phyloP scores from a whole-genome alignment of 2,329 filamentous ascomycete species.

The Arthrobotrys megalospora region DNA sequence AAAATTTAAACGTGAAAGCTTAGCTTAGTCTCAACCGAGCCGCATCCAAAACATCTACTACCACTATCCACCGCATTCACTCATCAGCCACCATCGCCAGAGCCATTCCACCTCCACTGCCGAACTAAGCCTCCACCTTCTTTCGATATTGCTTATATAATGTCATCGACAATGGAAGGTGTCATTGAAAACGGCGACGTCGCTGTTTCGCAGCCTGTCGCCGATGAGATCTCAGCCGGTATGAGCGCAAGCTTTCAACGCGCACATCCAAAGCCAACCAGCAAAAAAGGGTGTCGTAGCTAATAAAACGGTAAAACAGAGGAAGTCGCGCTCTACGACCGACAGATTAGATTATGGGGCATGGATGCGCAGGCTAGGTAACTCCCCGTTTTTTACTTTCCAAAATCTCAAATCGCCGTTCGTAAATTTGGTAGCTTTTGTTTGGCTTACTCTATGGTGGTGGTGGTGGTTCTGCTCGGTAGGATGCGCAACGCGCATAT shows the following conservation, averaged over 20 bases:
- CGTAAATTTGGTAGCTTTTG: too few species aligned
- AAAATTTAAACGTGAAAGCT: conserved; percentile 16
- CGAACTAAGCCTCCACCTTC: too few species aligned
- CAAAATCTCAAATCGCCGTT: too few species aligned
- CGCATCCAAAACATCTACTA: not conserved
- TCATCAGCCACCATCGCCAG: conserved; percentile 6
- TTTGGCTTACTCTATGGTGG: not conserved
- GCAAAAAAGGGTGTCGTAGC: not conserved
- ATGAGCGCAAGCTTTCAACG: conserved; percentile 62
- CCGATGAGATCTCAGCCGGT: conserved; percentile 61
- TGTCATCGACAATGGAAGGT: conserved; percentile 47
- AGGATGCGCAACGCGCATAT: conserved; percentile 91
- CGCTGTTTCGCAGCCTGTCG: conserved; percentile 69
- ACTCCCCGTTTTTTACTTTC: conserved; percentile 63
- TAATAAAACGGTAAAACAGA: conserved; percentile 71
- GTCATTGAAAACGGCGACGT: conserved; percentile 65
- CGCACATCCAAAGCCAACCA: not conserved
- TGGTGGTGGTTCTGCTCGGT: not conserved
- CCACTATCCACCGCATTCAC: not conserved
- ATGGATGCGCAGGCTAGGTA: conserved; percentile 89
- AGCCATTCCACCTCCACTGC: not conserved
- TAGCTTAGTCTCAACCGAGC: conserved; percentile 29
- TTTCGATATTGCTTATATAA: not conserved
- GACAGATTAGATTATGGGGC: conserved; percentile 97
- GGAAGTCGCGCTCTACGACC: conserved; percentile 96